These are phyloP conservation scores for Ensete glaucum DNA, from an alignment of 176 grass and related monocot species.

Conservation along the genomic window DNA sequence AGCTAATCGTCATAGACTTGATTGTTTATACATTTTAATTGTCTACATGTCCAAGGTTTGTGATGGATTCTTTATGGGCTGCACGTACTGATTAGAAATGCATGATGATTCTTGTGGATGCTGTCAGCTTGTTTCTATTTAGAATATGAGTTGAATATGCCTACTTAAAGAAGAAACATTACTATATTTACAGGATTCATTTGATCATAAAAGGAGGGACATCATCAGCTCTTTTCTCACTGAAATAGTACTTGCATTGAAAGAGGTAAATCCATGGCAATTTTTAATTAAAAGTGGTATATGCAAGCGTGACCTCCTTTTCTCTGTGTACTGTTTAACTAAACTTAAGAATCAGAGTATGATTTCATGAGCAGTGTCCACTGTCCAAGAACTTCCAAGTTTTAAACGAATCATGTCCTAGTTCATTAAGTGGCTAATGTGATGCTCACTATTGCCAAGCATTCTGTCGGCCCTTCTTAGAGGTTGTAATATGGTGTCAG, in stretches of 20 bases:
- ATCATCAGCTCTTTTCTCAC: constrained; percentile 82
- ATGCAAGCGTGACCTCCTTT: neutral
- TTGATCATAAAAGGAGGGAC: constrained; percentile 53
- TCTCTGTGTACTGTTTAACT: neutral
- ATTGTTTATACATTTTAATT: constrained; percentile 82
- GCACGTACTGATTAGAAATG: neutral
- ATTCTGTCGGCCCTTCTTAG: too few relatives aligned
- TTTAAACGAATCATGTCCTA: neutral
- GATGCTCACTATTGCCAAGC: too few relatives aligned
- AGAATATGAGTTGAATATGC: neutral
- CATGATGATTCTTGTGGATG: neutral
- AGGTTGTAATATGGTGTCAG: too few relatives aligned
- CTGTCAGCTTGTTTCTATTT: neutral
- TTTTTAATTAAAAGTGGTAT: neutral
- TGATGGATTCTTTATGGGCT: neutral
- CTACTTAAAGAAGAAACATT: neutral
- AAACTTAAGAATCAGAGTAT: neutral
- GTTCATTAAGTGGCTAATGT: too few relatives aligned
- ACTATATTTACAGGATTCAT: constrained; percentile 59
- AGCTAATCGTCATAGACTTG: constrained; percentile 76
- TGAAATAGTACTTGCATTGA: constrained; percentile 79
- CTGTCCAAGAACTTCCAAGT: neutral
- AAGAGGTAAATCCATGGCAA: constrained; percentile 48
- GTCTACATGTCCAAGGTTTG: constrained; percentile 67
- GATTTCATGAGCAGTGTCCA: too few relatives aligned